phyloP scores from a whole-genome alignment of 2,329 filamentous ascomycete species.

The Apiospora saccharicola region DNA sequence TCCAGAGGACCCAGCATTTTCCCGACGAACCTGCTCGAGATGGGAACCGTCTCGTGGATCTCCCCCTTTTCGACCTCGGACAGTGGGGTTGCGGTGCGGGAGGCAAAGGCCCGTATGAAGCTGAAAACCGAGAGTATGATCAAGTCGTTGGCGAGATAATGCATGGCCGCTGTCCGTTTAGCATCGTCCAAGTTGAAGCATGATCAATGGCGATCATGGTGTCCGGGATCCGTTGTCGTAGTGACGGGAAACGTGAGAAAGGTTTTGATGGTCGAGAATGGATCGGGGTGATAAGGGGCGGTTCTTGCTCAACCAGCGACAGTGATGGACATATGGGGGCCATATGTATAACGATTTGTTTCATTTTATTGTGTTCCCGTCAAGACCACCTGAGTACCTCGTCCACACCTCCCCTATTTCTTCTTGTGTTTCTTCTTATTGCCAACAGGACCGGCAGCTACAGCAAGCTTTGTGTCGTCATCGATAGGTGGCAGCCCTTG shows the following conservation, averaged over 20 bases:
- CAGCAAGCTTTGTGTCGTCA: neutral
- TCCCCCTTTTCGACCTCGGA: neutral
- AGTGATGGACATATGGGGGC: neutral
- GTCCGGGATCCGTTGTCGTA: neutral
- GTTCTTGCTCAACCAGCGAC: neutral
- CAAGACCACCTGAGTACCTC: neutral
- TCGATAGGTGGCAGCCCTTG: constrained; percentile 11
- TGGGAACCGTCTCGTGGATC: neutral
- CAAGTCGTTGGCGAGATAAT: neutral
- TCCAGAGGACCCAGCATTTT: neutral
- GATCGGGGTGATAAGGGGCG: neutral
- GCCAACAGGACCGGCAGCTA: neutral
- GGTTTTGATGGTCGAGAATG: too few relatives aligned
- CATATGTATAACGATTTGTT: neutral
- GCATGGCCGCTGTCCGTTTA: neutral
- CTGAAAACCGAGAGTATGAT: neutral
- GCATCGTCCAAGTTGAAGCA: too few relatives aligned
- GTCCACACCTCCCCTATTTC: neutral
- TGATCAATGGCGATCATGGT: too few relatives aligned
- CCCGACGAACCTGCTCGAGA: neutral
- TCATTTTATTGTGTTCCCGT: neutral
- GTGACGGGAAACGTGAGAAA: neutral
- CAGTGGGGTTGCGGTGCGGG: neutral
- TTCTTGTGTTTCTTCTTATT: neutral
- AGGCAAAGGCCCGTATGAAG: neutral